Evolutionary conservation across 441 rosid species (phyloP).

Genomic region (Croton setiger): DNA sequence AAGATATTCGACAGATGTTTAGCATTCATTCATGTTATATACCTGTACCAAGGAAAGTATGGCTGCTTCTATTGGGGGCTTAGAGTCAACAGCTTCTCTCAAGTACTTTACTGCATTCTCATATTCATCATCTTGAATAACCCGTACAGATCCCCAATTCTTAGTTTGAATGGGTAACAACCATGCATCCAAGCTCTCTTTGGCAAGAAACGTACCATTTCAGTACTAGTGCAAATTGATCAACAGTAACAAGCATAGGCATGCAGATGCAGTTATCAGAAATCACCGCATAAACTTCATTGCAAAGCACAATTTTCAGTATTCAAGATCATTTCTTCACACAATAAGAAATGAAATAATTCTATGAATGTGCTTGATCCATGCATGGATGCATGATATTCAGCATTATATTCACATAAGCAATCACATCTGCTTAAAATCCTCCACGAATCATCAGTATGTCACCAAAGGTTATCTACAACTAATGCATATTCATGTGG

Average conservation of each 20-base stretch:
- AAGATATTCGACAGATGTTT: not conserved
- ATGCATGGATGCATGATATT: not conserved
- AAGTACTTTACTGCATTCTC: conserved; percentile 61
- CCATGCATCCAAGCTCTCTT: conserved; percentile 67
- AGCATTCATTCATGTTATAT: conserved; percentile 5
- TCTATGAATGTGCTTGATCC: not conserved
- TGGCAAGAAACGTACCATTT: conserved; percentile 15
- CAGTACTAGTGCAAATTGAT: conserved; percentile 13
- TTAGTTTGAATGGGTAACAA: conserved; percentile 53
- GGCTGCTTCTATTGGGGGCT: conserved; percentile 40
- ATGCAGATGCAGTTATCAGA: not conserved
- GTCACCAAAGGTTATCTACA: not conserved
- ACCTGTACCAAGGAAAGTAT: conserved; percentile 84
- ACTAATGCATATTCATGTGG: not conserved
- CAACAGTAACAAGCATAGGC: not conserved
- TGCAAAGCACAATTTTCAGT: not conserved
- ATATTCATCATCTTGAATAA: conserved; percentile 40
- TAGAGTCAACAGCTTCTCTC: conserved; percentile 43
- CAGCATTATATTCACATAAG: not conserved
- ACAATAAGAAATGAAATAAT: not conserved
- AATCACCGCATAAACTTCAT: not conserved
- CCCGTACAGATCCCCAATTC: conserved; percentile 36
- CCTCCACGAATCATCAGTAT: not conserved
- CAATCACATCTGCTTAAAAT: not conserved
- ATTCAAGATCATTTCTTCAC: not conserved